Evolutionary conservation across 495 filamentous ascomycete genomes (phyloP).

Genomic region (Penicillium daleae): DNA sequence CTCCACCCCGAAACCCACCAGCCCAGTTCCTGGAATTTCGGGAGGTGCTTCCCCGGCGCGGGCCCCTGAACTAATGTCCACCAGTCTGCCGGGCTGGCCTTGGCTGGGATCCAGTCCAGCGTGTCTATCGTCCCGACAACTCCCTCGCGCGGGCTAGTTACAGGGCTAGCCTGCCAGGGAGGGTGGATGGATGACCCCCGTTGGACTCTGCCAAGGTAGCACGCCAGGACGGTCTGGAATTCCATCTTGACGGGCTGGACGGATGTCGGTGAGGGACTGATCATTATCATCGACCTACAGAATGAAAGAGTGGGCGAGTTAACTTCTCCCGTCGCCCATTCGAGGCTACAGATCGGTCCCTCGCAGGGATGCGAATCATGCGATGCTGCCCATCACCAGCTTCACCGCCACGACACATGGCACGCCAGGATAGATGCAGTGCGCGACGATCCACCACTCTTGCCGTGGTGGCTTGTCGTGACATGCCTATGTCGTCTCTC

Average conservation of each 20-base stretch:
- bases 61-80: slow-evolving; percentile 36
- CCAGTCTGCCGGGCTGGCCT: slow-evolving; percentile 24
- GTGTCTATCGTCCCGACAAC: slow-evolving; percentile 35
- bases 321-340: not conserved
- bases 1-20: slow-evolving; percentile 21
- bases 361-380: not conserved
- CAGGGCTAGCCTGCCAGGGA: not conserved
- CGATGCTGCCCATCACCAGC: slow-evolving; percentile 7
- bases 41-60: slow-evolving; percentile 37
- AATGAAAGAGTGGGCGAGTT: not conserved
- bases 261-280: slow-evolving; percentile 29
- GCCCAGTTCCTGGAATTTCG: slow-evolving; percentile 30
- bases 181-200: not conserved
- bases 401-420: slow-evolving; percentile 26
- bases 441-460: slow-evolving; percentile 6
- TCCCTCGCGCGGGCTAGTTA: slow-evolving; percentile 13
- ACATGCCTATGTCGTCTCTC: not conserved
- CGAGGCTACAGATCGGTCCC: not conserved
- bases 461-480: not conserved
- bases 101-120: slow-evolving; percentile 13
- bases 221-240: slow-evolving; percentile 33
- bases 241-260: slow-evolving; percentile 5
- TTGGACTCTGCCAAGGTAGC: slow-evolving; percentile 11
- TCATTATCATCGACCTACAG: not conserved
- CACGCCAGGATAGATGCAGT: slow-evolving; percentile 4